A percentile compares a stretch with the other conserved stretches of the same genome.
Conservation (phyloP, 495 filamentous ascomycete genomes). For the Penicillium desertorum region DNA sequence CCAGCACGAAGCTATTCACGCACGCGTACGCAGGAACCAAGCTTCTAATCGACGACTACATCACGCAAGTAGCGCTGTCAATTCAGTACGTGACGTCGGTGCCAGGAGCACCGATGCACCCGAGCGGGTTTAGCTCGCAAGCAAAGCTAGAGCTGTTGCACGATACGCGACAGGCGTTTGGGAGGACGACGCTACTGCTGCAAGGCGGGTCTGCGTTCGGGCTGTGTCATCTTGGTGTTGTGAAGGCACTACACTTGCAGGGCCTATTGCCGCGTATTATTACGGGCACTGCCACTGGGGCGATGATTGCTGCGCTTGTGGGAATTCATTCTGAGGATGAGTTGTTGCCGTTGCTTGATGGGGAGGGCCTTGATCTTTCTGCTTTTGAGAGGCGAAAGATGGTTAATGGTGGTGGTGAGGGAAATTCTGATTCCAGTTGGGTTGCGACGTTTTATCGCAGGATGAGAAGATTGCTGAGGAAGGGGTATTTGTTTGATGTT, state of each 20-base stretch:
- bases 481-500: slow-evolving; percentile 83
- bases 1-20: slow-evolving; percentile 78
- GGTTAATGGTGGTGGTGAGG: slow-evolving; percentile 11
- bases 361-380: slow-evolving; percentile 78
- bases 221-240: slow-evolving; percentile 85
- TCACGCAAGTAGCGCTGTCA: slow-evolving; percentile 76
- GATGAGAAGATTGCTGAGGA: slow-evolving; percentile 61
- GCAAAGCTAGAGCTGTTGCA: slow-evolving; percentile 84
- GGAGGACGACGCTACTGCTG: slow-evolving; percentile 78
- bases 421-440: slow-evolving; percentile 37
- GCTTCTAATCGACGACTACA: slow-evolving; percentile 85
- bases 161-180: slow-evolving; percentile 88
- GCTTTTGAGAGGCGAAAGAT: slow-evolving; percentile 59
- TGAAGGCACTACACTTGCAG: slow-evolving; percentile 82
- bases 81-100: slow-evolving; percentile 74
- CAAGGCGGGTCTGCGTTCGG: slow-evolving; percentile 94
- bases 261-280: slow-evolving; percentile 87
- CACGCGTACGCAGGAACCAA: slow-evolving; percentile 88
- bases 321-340: slow-evolving; percentile 89
- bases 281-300: slow-evolving; percentile 85
- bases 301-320: slow-evolving; percentile 86
- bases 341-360: slow-evolving; percentile 69
- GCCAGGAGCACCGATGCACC: slow-evolving; percentile 57
- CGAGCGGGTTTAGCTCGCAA: slow-evolving; percentile 70
- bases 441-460: slow-evolving; percentile 60